These are phyloP conservation scores for Kodamaea neixiangensis DNA, from an alignment of 805 yeast species.

Conservation along the genomic window DNA sequence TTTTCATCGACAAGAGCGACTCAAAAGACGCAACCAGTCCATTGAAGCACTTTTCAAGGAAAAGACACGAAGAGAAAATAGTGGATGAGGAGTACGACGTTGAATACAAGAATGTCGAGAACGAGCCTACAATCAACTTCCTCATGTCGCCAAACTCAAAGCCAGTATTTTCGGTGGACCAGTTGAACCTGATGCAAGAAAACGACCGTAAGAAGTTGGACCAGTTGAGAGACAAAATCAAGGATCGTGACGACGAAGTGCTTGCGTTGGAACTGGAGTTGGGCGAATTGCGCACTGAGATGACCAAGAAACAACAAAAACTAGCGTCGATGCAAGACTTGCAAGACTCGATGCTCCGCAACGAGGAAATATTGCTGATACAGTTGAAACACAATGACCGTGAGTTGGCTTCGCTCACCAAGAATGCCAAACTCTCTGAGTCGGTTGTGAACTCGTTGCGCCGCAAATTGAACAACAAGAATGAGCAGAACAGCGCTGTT, in stretches of 20 bases:
- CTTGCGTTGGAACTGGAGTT: slow-evolving; percentile 5
- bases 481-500: slow-evolving; percentile 9
- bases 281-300: slow-evolving; percentile 3
- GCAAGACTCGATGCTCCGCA: slow-evolving; percentile 10
- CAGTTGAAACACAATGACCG: slow-evolving; percentile 29
- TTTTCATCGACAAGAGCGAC: slow-evolving; percentile 1
- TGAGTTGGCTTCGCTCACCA: slow-evolving; percentile 29
- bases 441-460: neutral
- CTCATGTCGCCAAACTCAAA: slow-evolving; percentile 34
- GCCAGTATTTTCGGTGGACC: slow-evolving; percentile 32
- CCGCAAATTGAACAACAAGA: slow-evolving; percentile 6
- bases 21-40: slow-evolving; percentile 28
- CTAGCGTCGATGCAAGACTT: slow-evolving; percentile 6
- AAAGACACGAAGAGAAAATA: neutral
- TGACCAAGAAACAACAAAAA: slow-evolving; percentile 9
- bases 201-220: slow-evolving; percentile 15
- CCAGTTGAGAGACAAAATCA: slow-evolving; percentile 9
- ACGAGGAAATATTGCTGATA: slow-evolving; percentile 17
- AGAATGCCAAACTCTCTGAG: slow-evolving; percentile 13
- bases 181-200: slow-evolving; percentile 27
- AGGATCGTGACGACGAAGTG: slow-evolving; percentile 8
- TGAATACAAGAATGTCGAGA: slow-evolving; percentile 16
- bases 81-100: slow-evolving; percentile 13
- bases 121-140: slow-evolving; percentile 34
- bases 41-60: slow-evolving; percentile 17